phyloP scores from a whole-genome alignment of 192 early-diverging fungal species.

The Umbelopsis sp. region DNA sequence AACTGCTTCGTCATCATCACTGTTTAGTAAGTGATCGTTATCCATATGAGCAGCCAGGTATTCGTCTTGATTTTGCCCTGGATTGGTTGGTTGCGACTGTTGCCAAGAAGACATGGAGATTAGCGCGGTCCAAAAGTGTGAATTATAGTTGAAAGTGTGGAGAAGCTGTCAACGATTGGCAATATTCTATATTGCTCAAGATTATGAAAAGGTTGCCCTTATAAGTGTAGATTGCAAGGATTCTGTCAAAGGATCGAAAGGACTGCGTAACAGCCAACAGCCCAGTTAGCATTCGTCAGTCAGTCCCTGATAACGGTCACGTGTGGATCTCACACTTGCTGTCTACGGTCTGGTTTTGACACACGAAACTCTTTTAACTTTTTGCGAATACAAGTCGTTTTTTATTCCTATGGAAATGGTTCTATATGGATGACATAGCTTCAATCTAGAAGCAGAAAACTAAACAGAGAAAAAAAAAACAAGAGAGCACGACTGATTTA shows the following conservation, averaged over 20 bases:
- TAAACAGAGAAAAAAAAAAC: not conserved
- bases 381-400: not conserved
- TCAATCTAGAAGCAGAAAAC: not conserved
- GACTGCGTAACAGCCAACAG: too few species aligned
- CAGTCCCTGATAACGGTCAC: too few species aligned
- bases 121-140: not conserved
- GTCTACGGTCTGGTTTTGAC: too few species aligned
- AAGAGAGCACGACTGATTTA: not conserved
- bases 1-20: slow-evolving; percentile 9
- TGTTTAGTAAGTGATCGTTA: not conserved
- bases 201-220: too few species aligned
- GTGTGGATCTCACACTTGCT: too few species aligned
- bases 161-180: not conserved
- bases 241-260: too few species aligned
- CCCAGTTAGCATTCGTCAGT: too few species aligned
- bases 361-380: too few species aligned
- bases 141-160: too few species aligned
- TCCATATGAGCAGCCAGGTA: not conserved
- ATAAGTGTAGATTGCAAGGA: too few species aligned
- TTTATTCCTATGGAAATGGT: slow-evolving; percentile 11
- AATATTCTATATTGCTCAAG: slow-evolving; percentile 1
- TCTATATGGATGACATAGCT: slow-evolving; percentile 8
- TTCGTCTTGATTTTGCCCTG: slow-evolving; percentile 12
- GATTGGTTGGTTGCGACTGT: not conserved
- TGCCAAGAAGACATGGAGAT: slow-evolving; percentile 7